Percentiles rank a stretch among this genome's conserved stretches.
Evolutionary conservation across 306 rosid genomes (phyloP).

Genomic region (Acacia acuminata): DNA sequence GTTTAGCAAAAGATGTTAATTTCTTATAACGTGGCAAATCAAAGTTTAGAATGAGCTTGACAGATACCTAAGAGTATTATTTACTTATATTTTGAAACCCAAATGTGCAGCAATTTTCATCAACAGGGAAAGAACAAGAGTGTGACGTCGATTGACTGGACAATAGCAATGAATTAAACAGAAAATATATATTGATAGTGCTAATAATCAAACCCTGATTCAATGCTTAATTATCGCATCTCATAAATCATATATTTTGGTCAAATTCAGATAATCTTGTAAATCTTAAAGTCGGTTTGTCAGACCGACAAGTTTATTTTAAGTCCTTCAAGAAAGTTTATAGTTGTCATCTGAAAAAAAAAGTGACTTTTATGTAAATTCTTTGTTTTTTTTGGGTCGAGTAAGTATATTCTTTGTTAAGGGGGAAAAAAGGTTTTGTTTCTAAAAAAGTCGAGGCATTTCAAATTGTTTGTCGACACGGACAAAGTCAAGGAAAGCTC

Average conservation of each 20-base stretch:
- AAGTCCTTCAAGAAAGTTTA: neutral
- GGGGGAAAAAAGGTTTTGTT: too few species aligned
- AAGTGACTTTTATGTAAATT: neutral
- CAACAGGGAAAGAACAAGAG: neutral
- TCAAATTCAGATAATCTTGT: neutral
- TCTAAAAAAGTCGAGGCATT: too few species aligned
- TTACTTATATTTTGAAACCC: too few species aligned
- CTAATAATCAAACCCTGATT: neutral
- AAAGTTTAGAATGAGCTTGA: neutral
- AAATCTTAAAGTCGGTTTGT: neutral
- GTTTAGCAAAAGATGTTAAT: too few species aligned
- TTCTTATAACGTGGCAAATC: too few species aligned
- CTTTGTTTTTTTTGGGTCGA: too few species aligned
- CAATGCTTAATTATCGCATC: neutral
- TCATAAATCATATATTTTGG: neutral
- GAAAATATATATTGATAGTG: too few species aligned
- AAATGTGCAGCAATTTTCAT: neutral
- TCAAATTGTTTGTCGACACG: too few species aligned
- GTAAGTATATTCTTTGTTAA: neutral
- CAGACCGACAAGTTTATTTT: neutral
- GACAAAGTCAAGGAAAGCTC: too few species aligned
- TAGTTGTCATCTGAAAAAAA: neutral
- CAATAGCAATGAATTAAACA: neutral
- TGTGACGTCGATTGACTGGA: neutral
- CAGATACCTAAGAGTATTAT: too few species aligned